Evolutionary conservation across 2,329 filamentous ascomycete genomes (phyloP), one percentile per base, ranked within the genome.

Genomic region (Fusarium haematococcum): DNA sequence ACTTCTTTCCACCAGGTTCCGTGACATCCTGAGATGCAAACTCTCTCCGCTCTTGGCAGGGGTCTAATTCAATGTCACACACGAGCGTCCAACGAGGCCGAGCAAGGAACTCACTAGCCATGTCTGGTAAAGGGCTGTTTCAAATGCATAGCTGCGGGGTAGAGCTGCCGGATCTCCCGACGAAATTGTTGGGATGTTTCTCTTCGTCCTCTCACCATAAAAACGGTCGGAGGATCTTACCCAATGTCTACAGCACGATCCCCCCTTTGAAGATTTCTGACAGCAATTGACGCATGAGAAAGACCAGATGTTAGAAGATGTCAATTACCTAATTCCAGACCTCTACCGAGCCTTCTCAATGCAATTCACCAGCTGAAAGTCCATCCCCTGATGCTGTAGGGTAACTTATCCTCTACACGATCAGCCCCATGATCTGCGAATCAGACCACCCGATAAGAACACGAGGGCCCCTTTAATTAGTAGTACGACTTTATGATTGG

Each of bases 381-480:
- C 6, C 48, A 1, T 54, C 48, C 48, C 48, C 18, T 54, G 6
- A 54, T 32, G 10, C 48, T 54, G 48, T 54, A 54, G 48, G 48
- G 48, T 54, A 54, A 32, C 27, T 13, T 3, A 52, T n/a, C 18
- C 25, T 52, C 27, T n/a, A 5, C 18, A 32, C 48, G 27, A 52
- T 52, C 48, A 52, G 18, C 27, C 27, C 48, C 18, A 14, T 32
- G 48, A 18, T 20, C 48, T 54, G 30, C 48, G 48, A 54, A 54
- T 54, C 25, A 54, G 48, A 54, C 27, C 25, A 57, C 20, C 13
- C 32, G 32, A 37, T 33, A 57, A 33, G 52, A 57, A 35, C 52
- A 57, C 32, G 52, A 37, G 32, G 14, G 20, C 52, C 52, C 52
- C 52, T 57, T 57, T 57, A 57, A 57, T 57, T 57, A 37, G 52